phyloP scores from a whole-genome alignment of 139 green algal species.

The Ostreobium quekettii region DNA sequence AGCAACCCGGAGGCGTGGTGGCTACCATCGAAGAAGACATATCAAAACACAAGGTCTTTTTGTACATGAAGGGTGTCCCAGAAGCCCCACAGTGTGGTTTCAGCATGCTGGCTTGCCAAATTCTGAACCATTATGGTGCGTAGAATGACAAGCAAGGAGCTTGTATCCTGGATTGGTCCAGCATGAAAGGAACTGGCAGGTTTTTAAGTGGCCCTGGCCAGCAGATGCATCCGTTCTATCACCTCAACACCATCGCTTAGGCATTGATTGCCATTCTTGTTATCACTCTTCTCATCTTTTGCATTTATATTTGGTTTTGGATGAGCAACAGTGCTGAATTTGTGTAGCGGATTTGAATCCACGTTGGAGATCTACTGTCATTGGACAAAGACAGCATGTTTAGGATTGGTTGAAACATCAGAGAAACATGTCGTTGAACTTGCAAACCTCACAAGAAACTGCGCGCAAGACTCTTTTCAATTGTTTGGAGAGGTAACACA shows the following conservation, averaged over 20 bases:
- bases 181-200: too few relatives aligned
- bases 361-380: too few relatives aligned
- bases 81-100: conserved; percentile 84
- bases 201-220: too few relatives aligned
- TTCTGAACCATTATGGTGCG: conserved; percentile 82
- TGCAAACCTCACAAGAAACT: too few relatives aligned
- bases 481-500: too few relatives aligned
- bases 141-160: not conserved
- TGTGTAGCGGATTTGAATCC: too few relatives aligned
- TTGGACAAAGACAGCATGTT: too few relatives aligned
- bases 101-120: conserved; percentile 75
- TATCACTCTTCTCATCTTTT: not conserved
- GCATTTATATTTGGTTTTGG: not conserved
- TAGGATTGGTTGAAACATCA: too few relatives aligned
- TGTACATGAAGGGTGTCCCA: conserved; percentile 92
- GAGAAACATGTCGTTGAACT: too few relatives aligned
- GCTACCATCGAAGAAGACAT: conserved; percentile 67
- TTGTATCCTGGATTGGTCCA: too few relatives aligned
- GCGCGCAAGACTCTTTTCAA: too few relatives aligned
- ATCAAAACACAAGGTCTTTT: conserved; percentile 61
- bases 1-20: conserved; percentile 25
- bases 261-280: not conserved
- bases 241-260: not conserved
- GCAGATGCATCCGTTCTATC: not conserved
- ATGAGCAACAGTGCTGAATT: too few relatives aligned